Evolutionary conservation across 1,139 yeast genomes (phyloP), one percentile per base, ranked within the genome.

Genomic region (Scheffersomyces lignicola): DNA sequence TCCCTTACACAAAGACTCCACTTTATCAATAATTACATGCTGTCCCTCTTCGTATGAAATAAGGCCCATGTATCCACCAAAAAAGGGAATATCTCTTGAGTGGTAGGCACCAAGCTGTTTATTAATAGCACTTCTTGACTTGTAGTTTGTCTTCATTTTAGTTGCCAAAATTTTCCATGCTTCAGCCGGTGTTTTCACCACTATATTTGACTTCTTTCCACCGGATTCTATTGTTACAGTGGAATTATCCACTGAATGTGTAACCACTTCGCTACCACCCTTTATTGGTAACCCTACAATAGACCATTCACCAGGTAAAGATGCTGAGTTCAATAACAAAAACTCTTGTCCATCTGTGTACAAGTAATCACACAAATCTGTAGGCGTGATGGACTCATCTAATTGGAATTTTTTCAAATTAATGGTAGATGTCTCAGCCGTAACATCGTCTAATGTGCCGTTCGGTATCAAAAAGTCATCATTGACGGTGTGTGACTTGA

Each of bases 11-110:
- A 65, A 43, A 3, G 65, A 52, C 30, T 58, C 58, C 34, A 69
- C 47, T 20, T 56, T 65, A 32, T 60, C 58, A 21, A 61, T 28
- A 1, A 57, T 38, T 12, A 79, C 49, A 45, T 69, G 69, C 24
- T 73, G 73, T 1, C 92, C 90, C 60, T 84, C 89, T 55, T 92
- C 99, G 54, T 92, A 92, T 0, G 95, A 83, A 9, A 92, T 58
- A 31, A 85, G 67, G 1, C 99, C 99, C 42, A 89, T 65, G 23
- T 84, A 70, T 0, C 99, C 99, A 15, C 98, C 98, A 40, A 80
- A 66, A 52, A 94, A 94, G 1, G 96, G 95, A 28, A 84, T 62
- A 1, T 58, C 43, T 56, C 71, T 42, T 5, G 30, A 31, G 28
- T 45, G 49, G 12, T 42, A 32, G 6, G 40, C 29, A 2, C 35